Base-by-base conservation (phyloP, 441 rosid species). In the Omphalea diandra region DNA sequence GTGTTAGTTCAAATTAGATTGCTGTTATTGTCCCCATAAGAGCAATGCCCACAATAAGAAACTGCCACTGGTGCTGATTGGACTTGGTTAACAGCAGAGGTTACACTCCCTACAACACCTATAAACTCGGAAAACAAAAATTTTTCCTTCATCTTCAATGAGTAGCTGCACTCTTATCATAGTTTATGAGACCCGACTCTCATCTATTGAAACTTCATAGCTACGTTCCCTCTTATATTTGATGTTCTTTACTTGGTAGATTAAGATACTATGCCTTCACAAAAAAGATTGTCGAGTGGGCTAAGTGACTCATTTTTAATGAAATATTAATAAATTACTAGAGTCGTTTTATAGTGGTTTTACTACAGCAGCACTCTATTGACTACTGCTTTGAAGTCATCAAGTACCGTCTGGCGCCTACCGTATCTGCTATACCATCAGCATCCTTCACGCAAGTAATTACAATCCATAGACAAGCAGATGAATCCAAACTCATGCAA, bases 351-450 rank as follows among this genome's bases (percentile, higher is more conserved):
- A n/a, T 35, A 4, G 7, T n/a, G n/a, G 47, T 36, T 36, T 32
- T 12, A 32, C 32, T 20, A 49, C 3, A 32, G 69, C 69, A 65
- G 57, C 7, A 49, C 57, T 33, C 43, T 31, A 9, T 65, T 65
- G 69, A 65, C 69, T 65, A 65, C 69, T 65, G 27, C 10, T 27
- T 29, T 29, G 26, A 64, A 11, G 18, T 20, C 6, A 24, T 40
- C 27, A n/a, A 11, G 44, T 10, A 40, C 14, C 12, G 12, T 11
- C 44, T 40, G 9, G 44, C 27, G 67, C 18, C n/a, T 24, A 24
- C 33, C 14, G 8, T 38, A 27, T 43, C 53, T 27, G 67, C 44
- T 24, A 3, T n/a, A n/a, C n/a, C n/a, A n/a, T n/a, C n/a, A n/a
- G n/a, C n/a, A n/a, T n/a, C n/a, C n/a, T n/a, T 49, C 69, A 65